Evolutionary conservation across 2,329 filamentous ascomycete species (phyloP).

Genomic region (Berkeleyomyces basicola): DNA sequence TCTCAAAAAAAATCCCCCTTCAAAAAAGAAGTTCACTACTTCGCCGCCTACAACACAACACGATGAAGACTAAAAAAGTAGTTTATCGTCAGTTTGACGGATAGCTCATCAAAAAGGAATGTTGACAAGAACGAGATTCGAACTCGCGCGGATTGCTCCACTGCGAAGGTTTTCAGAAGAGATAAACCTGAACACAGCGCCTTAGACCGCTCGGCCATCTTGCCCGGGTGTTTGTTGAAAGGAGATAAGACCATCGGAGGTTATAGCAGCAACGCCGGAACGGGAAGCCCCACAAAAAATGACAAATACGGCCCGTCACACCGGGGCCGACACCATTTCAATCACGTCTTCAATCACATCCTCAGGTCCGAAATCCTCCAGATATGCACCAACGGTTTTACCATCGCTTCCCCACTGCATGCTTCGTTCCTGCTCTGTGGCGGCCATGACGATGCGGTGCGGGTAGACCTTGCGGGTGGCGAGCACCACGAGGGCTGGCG

Average conservation of each 20-base stretch:
- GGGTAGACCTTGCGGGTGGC: slow-evolving; percentile 77
- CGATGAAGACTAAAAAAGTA: too few species aligned
- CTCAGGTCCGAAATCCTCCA: slow-evolving; percentile 45
- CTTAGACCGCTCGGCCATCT: neutral
- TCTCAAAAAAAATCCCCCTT: too few species aligned
- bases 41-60: too few species aligned
- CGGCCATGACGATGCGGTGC: slow-evolving; percentile 60
- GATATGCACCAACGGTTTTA: slow-evolving; percentile 46
- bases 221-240: neutral
- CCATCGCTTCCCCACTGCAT: slow-evolving; percentile 83
- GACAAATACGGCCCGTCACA: neutral
- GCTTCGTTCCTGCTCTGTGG: slow-evolving; percentile 60
- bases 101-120: neutral
- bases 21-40: too few species aligned
- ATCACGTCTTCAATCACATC: slow-evolving; percentile 50
- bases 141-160: slow-evolving; percentile 11
- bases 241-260: neutral
- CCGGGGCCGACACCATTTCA: slow-evolving; percentile 36
- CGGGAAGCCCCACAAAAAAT: neutral
- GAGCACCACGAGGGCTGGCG: slow-evolving; percentile 66
- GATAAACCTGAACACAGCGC: slow-evolving; percentile 9
- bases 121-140: slow-evolving; percentile 18
- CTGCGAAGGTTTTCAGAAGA: slow-evolving; percentile 2
- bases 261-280: neutral
- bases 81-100: too few species aligned